Evolutionary conservation across 176 grass and related monocot species (phyloP), one percentile per base, ranked within the genome.

Genomic region (Ampelocalamus luodianensis): DNA sequence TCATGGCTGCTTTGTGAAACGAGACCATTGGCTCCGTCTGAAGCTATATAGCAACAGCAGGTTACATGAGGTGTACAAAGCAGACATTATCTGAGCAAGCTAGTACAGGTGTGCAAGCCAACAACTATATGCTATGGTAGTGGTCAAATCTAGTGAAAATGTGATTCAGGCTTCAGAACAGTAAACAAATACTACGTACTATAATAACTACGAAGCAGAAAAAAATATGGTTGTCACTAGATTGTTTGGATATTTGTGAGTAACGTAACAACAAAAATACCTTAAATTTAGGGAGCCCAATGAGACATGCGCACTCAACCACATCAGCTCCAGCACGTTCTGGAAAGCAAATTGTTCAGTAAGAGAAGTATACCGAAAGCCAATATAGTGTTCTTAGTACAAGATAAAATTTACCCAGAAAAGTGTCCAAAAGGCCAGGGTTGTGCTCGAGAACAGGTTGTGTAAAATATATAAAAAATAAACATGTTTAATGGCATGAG

Each of bases 201-300:
- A 29, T 11, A 39, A 40, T 2, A 26, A 65, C 43, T 11, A 72
- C 38, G 27, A 37, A 40, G 6, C 26, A 68, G 48, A 49, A 32
- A 13, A 55, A 55, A 18, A 60, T 50, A 27, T 74, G 27, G 45
- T 18, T 5, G 1, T 9, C n/a, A 67, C 20, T 58, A 0, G 17
- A 40, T 8, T 56, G 12, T 17, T 24, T 46, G 71, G 32, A 72
- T 60, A 50, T 20, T 13, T n/a, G 10, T 6, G 49, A 43, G 10
- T 16, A 9, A 77, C 43, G 38, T 61, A n/a, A 44, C 10, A n/a
- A 42, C 9, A 24, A 80, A 48, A 65, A 51, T 88, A 98, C 96
- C 96, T 93, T 98, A 68, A 98, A 84, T 87, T 93, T 91, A 18
- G 93, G 96, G 59, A 98, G 85, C 16, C 92, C 96, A 68, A 98